Evolutionary conservation across 1,139 yeast species (phyloP).

Genomic region (Kodamaea sp.): DNA sequence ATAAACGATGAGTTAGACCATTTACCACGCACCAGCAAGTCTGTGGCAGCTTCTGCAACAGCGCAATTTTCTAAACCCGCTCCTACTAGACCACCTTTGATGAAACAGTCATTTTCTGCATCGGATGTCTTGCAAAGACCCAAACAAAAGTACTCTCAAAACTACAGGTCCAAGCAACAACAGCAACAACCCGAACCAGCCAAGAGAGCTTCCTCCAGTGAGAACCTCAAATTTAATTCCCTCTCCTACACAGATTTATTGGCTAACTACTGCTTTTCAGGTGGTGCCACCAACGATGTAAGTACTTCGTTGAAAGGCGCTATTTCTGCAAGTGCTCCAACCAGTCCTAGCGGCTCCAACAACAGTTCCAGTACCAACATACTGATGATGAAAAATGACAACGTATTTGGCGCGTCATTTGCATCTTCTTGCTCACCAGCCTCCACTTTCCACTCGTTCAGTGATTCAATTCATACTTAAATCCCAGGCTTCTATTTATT

Average conservation of each 20-base stretch:
- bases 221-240: constrained; percentile 19
- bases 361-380: not conserved
- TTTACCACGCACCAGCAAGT: constrained; percentile 2
- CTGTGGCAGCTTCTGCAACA: constrained; percentile 1
- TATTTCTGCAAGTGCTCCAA: constrained; percentile 4
- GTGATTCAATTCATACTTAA: constrained; percentile 34
- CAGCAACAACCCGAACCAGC: constrained; percentile 1
- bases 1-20: constrained; percentile 8
- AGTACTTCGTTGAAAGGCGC: not conserved
- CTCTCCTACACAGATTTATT: constrained; percentile 33
- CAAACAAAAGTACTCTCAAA: constrained; percentile 21
- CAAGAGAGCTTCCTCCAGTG: constrained; percentile 2
- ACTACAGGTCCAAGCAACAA: constrained; percentile 19
- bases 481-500: no score
- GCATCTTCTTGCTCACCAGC: constrained; percentile 23
- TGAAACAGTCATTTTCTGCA: constrained; percentile 25
- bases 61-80: constrained; percentile 1
- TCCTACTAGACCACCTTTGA: constrained; percentile 24
- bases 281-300: constrained; percentile 17
- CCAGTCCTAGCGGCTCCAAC: constrained; percentile 6
- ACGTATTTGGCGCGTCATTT: constrained; percentile 12
- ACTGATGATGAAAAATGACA: constrained; percentile 3
- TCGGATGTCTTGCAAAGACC: constrained; percentile 24
- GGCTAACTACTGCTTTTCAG: constrained; percentile 36
- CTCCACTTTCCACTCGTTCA: constrained; percentile 33